phyloP scores from a whole-genome alignment of 805 yeast species.

The Priceomyces fermenticarens region DNA sequence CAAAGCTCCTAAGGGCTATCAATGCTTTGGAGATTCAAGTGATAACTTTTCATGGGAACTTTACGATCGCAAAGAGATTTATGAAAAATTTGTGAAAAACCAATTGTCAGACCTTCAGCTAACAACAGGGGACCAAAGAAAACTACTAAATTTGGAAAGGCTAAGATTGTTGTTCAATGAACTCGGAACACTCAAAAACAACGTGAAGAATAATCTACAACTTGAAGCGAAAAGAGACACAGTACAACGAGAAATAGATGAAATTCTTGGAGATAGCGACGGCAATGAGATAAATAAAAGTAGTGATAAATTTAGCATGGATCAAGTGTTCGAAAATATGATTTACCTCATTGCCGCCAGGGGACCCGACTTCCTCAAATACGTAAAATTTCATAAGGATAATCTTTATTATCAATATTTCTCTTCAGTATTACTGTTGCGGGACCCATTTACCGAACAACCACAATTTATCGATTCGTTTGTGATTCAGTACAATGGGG shows the following conservation, averaged over 20 bases:
- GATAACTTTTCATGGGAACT: conserved; percentile 10
- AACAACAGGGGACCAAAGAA: conserved; percentile 19
- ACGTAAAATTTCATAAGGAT: conserved; percentile 9
- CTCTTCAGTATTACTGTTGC: conserved; percentile 76
- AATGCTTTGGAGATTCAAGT: background rate
- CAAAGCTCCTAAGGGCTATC: background rate
- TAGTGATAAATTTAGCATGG: background rate
- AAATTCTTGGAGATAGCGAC: conserved; percentile 5
- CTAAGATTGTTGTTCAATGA: conserved; percentile 25
- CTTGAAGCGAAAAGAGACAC: conserved; percentile 6
- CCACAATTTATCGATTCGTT: conserved; percentile 44
- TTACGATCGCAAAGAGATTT: conserved; percentile 7
- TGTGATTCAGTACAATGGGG: conserved; percentile 84
- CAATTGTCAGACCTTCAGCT: conserved; percentile 9
- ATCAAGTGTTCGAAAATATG: conserved; percentile 26
- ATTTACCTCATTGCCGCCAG: conserved; percentile 49
- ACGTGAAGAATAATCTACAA: conserved; percentile 19
- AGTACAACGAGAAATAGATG: conserved; percentile 13
- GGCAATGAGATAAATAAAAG: conserved; percentile 6
- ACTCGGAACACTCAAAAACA: conserved; percentile 24
- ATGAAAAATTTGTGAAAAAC: conserved; percentile 5
- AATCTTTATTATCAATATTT: conserved; percentile 31
- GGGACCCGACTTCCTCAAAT: conserved; percentile 57
- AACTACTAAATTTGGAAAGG: conserved; percentile 23
- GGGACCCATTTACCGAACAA: conserved; percentile 77